Conservation (phyloP, 129 eudicot species). For the Pittosporum tobira region DNA sequence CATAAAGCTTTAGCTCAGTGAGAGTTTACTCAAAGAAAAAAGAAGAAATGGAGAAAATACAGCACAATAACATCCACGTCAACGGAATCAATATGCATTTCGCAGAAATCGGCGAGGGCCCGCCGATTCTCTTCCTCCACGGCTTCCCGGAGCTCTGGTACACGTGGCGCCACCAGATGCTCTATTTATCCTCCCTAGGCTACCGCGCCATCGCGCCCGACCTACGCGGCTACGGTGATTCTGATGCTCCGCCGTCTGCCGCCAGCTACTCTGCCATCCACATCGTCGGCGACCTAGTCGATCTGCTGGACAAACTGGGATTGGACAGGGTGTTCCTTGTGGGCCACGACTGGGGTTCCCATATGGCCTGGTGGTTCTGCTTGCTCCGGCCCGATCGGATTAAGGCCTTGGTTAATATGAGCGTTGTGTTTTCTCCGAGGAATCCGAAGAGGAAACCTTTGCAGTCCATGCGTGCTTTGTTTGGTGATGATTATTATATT, state of each 20-base stretch:
- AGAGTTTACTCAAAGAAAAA: neutral
- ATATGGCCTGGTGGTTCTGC: slow-evolving; percentile 58
- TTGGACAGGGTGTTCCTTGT: slow-evolving; percentile 50
- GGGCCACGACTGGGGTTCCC: slow-evolving; percentile 90
- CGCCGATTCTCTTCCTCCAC: slow-evolving; percentile 65
- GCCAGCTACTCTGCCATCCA: slow-evolving; percentile 61
- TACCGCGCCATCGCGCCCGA: slow-evolving; percentile 80
- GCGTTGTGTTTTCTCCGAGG: slow-evolving; percentile 54
- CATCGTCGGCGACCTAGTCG: slow-evolving; percentile 64
- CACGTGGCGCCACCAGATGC: slow-evolving; percentile 95
- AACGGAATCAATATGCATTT: slow-evolving; percentile 82
- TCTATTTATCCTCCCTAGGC: slow-evolving; percentile 50
- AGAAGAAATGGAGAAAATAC: slow-evolving; percentile 43
- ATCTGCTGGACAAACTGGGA: slow-evolving; percentile 42
- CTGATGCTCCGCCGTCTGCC: slow-evolving; percentile 56
- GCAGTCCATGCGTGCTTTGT: slow-evolving; percentile 35
- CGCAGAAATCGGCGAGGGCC: slow-evolving; percentile 58
- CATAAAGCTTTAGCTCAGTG: neutral
- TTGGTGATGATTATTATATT: slow-evolving; percentile 51
- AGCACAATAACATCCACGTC: slow-evolving; percentile 35
- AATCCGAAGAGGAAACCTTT: slow-evolving; percentile 50
- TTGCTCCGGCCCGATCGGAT: slow-evolving; percentile 59
- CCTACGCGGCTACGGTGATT: slow-evolving; percentile 86
- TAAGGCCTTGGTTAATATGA: slow-evolving; percentile 52
- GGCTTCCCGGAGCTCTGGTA: slow-evolving; percentile 95